Base-by-base conservation (phyloP, 2,329 filamentous ascomycete species). In the Cercospora zeina region DNA sequence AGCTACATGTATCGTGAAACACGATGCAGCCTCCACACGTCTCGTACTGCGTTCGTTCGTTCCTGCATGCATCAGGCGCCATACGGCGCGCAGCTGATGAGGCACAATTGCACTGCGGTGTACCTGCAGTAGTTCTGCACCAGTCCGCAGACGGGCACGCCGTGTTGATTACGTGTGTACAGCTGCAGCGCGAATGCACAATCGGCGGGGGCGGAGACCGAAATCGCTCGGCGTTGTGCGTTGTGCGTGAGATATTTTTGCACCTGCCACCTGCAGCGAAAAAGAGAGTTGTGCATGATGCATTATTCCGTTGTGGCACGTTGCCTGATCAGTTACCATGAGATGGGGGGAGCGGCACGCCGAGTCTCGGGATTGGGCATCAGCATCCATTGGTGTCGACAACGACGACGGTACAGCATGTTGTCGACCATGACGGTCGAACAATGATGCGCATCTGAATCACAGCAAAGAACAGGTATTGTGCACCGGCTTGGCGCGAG, bases 71-170 rank as follows among this genome's bases (percentile, higher is more conserved):
- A 42, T 3, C 24, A 6, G 24, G 6, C 24, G 7, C n/a, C 39
- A 27, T 50, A 21, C 21, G 14, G 47, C 19, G 24, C 14, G 24
- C 13, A 30, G 47, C 47, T 51, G 39, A 16, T 33, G 30, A 33
- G 4, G 39, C 19, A 24, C 21, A 51, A 13, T 31, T 19, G 47
- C 30, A 27, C 19, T 51, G 24, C 47, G 51, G 49, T 58, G 63
- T 63, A 61, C 61, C 65, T 67, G 65, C 65, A 65, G 62, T 65
- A 65, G 65, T 58, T 58, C 50, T 62, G 65, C 55, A 59, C 60
- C 16, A 51, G 47, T 45, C 19, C 47, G 24, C 47, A 8, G 30
- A 31, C 47, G 30, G 24, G 47, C 21, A 51, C 47, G 30, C 24
- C 30, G 8, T 31, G 47, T 9, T 10, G 3, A 36, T 36, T 8